phyloP scores from a whole-genome alignment of 192 early-diverging fungal genomes.

The Coemansia nantahalensis region DNA sequence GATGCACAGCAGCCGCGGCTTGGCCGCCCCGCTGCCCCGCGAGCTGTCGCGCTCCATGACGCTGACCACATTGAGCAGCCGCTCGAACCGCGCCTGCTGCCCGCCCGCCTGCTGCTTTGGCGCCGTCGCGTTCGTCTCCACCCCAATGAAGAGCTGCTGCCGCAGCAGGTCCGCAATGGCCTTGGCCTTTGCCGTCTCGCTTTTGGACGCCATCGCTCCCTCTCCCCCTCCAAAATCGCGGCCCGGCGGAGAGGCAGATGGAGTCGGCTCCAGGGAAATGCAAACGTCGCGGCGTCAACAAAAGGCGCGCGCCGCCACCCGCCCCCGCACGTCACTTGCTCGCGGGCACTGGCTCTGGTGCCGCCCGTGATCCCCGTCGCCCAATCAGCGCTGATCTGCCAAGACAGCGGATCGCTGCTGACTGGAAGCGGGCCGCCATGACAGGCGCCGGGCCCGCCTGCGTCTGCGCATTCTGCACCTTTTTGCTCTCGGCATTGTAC shows the following conservation, averaged over 20 bases:
- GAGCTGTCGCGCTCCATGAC: conserved; percentile 51
- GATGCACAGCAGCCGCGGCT: conserved; percentile 45
- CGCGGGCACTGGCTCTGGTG: too few species aligned
- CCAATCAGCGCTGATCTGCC: too few species aligned
- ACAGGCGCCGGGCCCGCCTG: too few species aligned
- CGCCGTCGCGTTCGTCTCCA: conserved; percentile 36
- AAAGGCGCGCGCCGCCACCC: too few species aligned
- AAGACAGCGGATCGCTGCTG: too few species aligned
- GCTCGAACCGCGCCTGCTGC: conserved; percentile 47
- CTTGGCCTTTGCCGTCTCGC: conserved; percentile 43
- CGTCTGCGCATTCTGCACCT: too few species aligned
- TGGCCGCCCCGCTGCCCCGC: conserved; percentile 30
- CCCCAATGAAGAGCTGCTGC: conserved; percentile 41
- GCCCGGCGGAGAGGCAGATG: not conserved
- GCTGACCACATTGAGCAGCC: conserved; percentile 42
- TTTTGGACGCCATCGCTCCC: conserved; percentile 21
- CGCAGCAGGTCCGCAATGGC: conserved; percentile 43
- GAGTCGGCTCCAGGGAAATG: too few species aligned
- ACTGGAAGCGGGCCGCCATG: too few species aligned
- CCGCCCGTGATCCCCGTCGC: too few species aligned
- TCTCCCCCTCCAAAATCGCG: too few species aligned
- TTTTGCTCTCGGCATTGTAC: too few species aligned
- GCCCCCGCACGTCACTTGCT: too few species aligned
- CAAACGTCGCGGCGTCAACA: not conserved
- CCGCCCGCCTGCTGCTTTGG: conserved; percentile 32